A percentile compares a stretch with the other conserved stretches of the same genome.
Evolutionary conservation across 2,329 filamentous ascomycete species (phyloP).

Genomic region (Cladophialophora chaetospira): DNA sequence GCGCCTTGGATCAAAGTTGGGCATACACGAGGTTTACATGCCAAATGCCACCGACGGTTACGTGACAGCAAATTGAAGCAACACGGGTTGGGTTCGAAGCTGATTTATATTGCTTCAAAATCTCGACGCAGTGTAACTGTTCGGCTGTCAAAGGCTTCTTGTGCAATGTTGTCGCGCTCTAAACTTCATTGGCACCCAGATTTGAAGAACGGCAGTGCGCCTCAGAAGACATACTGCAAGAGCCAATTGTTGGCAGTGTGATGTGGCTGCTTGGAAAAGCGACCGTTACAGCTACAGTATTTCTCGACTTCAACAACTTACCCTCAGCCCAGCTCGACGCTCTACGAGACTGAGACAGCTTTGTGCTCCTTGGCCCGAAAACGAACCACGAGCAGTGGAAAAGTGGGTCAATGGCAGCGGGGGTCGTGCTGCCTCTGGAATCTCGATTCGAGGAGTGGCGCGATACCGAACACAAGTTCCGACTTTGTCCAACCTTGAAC

Average conservation of each 20-base stretch:
- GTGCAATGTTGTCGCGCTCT: slow-evolving; percentile 16
- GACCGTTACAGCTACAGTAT: too few relatives aligned
- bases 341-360: neutral
- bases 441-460: slow-evolving; percentile 20
- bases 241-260: neutral
- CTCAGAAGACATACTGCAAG: neutral
- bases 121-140: neutral
- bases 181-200: slow-evolving; percentile 8
- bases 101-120: neutral
- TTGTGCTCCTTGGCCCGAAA: neutral
- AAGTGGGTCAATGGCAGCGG: slow-evolving; percentile 23
- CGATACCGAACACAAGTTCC: slow-evolving; percentile 3
- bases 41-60: neutral
- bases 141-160: neutral
- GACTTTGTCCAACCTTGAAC: slow-evolving; percentile 14
- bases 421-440: slow-evolving; percentile 19
- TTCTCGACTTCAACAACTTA: neutral
- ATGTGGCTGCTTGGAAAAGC: too few relatives aligned
- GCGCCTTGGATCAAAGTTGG: too few relatives aligned
- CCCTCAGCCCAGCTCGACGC: neutral
- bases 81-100: too few relatives aligned
- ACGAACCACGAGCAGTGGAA: neutral
- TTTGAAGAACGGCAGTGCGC: slow-evolving; percentile 8
- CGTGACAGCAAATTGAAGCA: neutral
- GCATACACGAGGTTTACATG: neutral